Evolutionary conservation across 2,329 filamentous ascomycete genomes (phyloP).

Genomic region (Didymella exigua): DNA sequence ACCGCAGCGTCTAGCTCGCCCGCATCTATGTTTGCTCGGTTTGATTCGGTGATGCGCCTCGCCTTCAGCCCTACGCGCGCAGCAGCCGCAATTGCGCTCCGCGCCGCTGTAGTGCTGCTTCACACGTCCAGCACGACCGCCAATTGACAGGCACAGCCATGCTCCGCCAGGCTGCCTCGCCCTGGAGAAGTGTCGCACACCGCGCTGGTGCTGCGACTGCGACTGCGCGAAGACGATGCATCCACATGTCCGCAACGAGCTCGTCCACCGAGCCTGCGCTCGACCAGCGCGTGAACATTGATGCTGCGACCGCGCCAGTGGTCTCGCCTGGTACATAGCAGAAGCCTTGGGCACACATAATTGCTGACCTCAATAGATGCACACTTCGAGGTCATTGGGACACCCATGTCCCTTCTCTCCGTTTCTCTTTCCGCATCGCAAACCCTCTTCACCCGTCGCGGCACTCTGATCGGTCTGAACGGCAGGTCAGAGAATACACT

Average conservation of each 20-base stretch:
- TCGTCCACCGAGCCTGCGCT: constrained; percentile 49
- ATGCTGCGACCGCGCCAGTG: constrained; percentile 27
- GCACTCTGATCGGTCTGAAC: constrained; percentile 86
- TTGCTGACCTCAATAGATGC: constrained; percentile 68
- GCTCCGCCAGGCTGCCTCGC: constrained; percentile 40
- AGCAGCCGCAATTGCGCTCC: constrained; percentile 14
- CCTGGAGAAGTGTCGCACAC: constrained; percentile 30
- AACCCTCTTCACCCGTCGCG: constrained; percentile 87
- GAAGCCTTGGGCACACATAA: background rate
- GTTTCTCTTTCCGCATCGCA: constrained; percentile 93
- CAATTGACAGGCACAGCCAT: constrained; percentile 39
- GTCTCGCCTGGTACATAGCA: constrained; percentile 35
- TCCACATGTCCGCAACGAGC: constrained; percentile 55
- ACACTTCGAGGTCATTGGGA: constrained; percentile 89
- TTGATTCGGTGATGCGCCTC: constrained; percentile 10
- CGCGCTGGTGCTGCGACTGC: constrained; percentile 26
- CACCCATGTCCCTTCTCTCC: constrained; percentile 91
- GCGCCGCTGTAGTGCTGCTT: constrained; percentile 10
- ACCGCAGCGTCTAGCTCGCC: constrained; percentile 14
- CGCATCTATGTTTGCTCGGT: constrained; percentile 20
- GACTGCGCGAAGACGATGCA: constrained; percentile 41
- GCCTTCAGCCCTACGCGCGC: constrained; percentile 13
- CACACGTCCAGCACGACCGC: constrained; percentile 18
- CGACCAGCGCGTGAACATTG: constrained; percentile 36
- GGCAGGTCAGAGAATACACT: constrained; percentile 90